These are phyloP conservation scores for Cercophora sp. DNA, from an alignment of 495 filamentous ascomycete species.

Conservation along the genomic window DNA sequence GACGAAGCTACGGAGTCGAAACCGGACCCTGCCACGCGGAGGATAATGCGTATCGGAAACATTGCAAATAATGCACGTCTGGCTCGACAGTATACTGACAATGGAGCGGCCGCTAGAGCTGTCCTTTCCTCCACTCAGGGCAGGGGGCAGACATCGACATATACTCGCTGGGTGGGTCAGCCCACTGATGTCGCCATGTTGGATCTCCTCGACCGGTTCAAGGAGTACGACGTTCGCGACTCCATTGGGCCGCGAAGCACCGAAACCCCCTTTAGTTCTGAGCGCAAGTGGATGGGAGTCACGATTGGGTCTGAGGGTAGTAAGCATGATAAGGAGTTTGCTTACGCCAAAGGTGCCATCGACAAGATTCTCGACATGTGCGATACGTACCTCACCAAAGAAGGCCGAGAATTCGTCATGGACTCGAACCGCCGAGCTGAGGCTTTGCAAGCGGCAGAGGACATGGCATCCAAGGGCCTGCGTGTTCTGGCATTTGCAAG, in stretches of 20 bases:
- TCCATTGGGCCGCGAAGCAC: conserved; percentile 70
- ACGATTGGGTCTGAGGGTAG: conserved; percentile 62
- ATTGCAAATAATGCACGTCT: conserved; percentile 93
- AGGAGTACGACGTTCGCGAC: conserved; percentile 84
- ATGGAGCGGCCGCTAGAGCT: conserved; percentile 64
- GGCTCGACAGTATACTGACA: conserved; percentile 53
- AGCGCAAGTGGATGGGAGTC: conserved; percentile 98
- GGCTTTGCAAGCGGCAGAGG: conserved; percentile 75
- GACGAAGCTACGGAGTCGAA: conserved; percentile 55
- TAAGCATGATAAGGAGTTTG: conserved; percentile 59
- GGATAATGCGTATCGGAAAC: conserved; percentile 84
- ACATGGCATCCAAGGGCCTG: conserved; percentile 89
- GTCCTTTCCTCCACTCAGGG: conserved; percentile 73
- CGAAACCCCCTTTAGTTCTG: conserved; percentile 93
- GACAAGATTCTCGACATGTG: conserved; percentile 83
- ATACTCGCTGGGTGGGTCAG: conserved; percentile 93
- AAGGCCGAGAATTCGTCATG: conserved; percentile 81
- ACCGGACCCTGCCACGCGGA: conserved; percentile 67
- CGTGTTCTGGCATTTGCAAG: conserved; percentile 90
- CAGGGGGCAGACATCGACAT: conserved; percentile 53
- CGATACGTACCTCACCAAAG: conserved; percentile 82
- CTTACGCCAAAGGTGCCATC: conserved; percentile 92
- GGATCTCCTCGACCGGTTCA: conserved; percentile 84
- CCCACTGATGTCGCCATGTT: conserved; percentile 95
- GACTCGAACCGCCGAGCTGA: conserved; percentile 72